Evolutionary conservation across 768 basidiomycete species (phyloP).

Genomic region (Tylopilus plumbeoviolaceoides): DNA sequence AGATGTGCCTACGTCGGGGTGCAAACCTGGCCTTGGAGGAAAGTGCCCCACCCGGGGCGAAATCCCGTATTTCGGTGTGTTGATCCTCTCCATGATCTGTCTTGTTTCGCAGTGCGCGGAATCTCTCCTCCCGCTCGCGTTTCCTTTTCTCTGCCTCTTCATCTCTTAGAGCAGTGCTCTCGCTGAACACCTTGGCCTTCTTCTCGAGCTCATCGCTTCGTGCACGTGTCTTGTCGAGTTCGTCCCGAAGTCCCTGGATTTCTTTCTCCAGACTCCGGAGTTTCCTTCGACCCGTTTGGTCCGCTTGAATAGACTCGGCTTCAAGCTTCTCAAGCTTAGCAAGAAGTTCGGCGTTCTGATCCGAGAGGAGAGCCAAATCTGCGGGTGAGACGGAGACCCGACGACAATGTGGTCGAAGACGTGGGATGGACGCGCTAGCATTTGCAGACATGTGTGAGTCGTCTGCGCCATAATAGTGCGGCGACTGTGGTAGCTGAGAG

Average conservation of each 20-base stretch:
- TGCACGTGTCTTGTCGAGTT: conserved; percentile 72
- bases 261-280: conserved; percentile 76
- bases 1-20: conserved; percentile 28
- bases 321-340: conserved; percentile 74
- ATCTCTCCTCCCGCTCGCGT: conserved; percentile 45
- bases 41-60: conserved; percentile 55
- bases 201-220: conserved; percentile 70
- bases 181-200: conserved; percentile 45
- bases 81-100: conserved; percentile 26
- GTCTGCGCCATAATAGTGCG: conserved; percentile 29
- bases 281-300: conserved; percentile 63
- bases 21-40: conserved; percentile 25
- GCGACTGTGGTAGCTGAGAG: conserved; percentile 31
- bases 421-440: conserved; percentile 15
- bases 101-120: conserved; percentile 49
- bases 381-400: conserved; percentile 62
- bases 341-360: conserved; percentile 81
- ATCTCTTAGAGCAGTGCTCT: conserved; percentile 17
- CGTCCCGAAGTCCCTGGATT: conserved; percentile 67
- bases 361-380: conserved; percentile 67
- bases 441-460: conserved; percentile 23
- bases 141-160: conserved; percentile 31
- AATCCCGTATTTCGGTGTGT: conserved; percentile 43
- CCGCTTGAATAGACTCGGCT: conserved; percentile 59
- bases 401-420: conserved; percentile 25